These are phyloP conservation scores for Lasiosphaeria miniovina DNA, from an alignment of 495 filamentous ascomycete species.

Conservation along the genomic window DNA sequence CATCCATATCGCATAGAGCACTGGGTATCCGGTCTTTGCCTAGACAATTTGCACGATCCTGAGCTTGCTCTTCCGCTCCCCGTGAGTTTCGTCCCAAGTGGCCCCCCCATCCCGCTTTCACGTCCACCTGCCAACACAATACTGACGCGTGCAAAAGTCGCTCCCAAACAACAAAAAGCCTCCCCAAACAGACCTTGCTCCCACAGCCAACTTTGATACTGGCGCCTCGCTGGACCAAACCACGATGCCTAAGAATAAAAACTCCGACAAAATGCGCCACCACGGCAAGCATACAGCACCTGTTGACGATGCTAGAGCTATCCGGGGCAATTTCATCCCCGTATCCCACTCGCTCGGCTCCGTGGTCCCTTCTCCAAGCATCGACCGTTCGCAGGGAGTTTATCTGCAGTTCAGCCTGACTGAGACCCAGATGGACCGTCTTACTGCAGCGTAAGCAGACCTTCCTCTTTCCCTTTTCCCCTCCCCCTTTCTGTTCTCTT, in stretches of 20 bases:
- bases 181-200: too few species aligned
- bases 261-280: too few species aligned
- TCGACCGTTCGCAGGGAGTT: too few species aligned
- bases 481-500: too few species aligned
- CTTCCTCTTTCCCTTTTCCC: conserved; percentile 1
- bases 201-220: too few species aligned
- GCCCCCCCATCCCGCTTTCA: neutral
- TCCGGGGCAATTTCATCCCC: conserved; percentile 28
- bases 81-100: conserved; percentile 1
- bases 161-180: neutral
- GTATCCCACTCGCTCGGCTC: conserved; percentile 12
- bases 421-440: conserved; percentile 25
- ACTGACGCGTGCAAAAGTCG: neutral
- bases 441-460: conserved; percentile 23
- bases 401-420: conserved; percentile 25
- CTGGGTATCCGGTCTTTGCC: neutral
- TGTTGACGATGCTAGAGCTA: conserved; percentile 10
- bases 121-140: neutral
- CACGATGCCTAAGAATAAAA: too few species aligned
- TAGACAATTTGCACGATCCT: neutral
- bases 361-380: too few species aligned
- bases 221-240: too few species aligned
- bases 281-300: too few species aligned
- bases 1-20: neutral
- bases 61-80: neutral